Conservation (phyloP, 2,329 filamentous ascomycete genomes). For the Ophiocordyceps camponoti-floridani region DNA sequence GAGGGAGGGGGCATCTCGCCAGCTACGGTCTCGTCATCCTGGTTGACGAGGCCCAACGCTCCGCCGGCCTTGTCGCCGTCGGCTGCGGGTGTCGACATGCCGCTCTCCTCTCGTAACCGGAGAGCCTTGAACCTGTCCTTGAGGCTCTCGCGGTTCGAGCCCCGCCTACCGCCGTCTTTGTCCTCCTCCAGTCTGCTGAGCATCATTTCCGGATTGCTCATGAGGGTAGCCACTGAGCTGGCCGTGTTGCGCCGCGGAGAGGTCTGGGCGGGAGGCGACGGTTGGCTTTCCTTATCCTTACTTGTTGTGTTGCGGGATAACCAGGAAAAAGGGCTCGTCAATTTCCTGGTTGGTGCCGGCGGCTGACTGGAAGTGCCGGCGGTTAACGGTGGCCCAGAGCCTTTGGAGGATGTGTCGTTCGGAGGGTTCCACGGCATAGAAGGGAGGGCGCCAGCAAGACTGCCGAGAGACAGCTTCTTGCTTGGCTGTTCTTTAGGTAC, state of each 20-base stretch:
- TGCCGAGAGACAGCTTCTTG: conserved; percentile 46
- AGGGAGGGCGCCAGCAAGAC: conserved; percentile 54
- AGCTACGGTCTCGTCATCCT: conserved; percentile 9
- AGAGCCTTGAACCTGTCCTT: conserved; percentile 66
- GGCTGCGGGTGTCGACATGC: conserved; percentile 30
- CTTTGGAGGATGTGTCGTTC: conserved; percentile 29
- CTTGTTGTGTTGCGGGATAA: conserved; percentile 50
- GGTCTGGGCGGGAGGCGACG: conserved; percentile 30
- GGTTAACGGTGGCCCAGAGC: conserved; percentile 16
- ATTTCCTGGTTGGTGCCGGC: conserved; percentile 41
- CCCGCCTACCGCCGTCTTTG: conserved; percentile 27
- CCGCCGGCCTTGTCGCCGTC: conserved; percentile 31
- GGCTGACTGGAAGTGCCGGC: conserved; percentile 14
- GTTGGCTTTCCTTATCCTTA: conserved; percentile 34
- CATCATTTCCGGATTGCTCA: conserved; percentile 68
- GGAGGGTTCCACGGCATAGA: conserved; percentile 55
- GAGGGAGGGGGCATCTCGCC: conserved; percentile 19
- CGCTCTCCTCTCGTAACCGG: conserved; percentile 55
- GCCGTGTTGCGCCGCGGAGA: conserved; percentile 51
- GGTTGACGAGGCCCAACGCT: conserved; percentile 6
- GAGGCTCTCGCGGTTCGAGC: conserved; percentile 40
- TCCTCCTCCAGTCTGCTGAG: conserved; percentile 62
- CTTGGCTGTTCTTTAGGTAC: conserved; percentile 21
- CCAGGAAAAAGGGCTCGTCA: conserved; percentile 79
- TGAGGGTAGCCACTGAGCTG: conserved; percentile 61